Base-by-base conservation (phyloP, 176 grass and related monocot genomes). In the Thalia dealbata region DNA sequence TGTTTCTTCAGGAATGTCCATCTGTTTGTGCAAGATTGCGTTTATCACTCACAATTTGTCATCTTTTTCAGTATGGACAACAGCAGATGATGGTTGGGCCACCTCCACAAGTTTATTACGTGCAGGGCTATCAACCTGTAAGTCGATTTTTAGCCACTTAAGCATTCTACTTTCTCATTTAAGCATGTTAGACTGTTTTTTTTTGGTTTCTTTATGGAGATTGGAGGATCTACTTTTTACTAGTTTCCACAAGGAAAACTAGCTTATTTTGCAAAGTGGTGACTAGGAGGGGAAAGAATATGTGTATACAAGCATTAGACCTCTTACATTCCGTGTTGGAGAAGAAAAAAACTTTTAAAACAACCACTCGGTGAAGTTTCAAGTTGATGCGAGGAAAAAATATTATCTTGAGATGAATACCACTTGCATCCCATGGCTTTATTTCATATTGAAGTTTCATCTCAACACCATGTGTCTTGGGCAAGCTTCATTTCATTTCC, bases 61-160 rank as follows among this genome's bases (percentile, higher is more conserved):
- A 70, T 43, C 80, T 52, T 80, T 52, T 75, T 62, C 88, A 91
- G 88, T 87, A 85, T 74, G 88, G 88, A 74, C 88, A 91, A 43
- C 88, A 91, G 44, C 88, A 91, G 73, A 84, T 91, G 82, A 82
- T 85, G 79, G 75, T 89, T 28, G 83, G 83, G 5, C 87, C 86
- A 77, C 69, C 70, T 52, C 83, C 77, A 24, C 87, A 83, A 28
- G 77, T 89, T 78, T 89, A 89, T 78, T 89, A 89, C 78, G 35
- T 68, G 32, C 65, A 43, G 38, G 21, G 65, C 65, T 89, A 81
- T 78, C 30, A 80, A 23, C 80, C 83, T 48, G 87, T 89, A 78
- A 89, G 87, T 46, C 10, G 71, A 80, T 44, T 19, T 68, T 5
- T 58, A n/a, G 16, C 15, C 21, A 58, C 22, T 58, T 58, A 7